A percentile compares a stretch with the other conserved stretches of the same genome.
Conservation (phyloP, 2,329 filamentous ascomycete genomes). For the Didymella pomorum region DNA sequence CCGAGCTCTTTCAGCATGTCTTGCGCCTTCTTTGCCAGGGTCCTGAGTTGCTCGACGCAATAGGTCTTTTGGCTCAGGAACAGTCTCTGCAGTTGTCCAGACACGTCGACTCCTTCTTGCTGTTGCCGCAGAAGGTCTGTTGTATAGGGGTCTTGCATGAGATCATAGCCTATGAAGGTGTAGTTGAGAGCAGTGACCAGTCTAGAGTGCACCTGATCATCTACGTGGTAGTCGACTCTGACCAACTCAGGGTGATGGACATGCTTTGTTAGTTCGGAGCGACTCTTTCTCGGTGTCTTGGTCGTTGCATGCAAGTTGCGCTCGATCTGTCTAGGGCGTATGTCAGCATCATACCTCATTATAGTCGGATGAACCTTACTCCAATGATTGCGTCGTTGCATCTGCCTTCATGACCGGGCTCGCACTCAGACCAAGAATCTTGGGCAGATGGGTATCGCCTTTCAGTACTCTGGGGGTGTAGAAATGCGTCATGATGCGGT, state of each 20-base stretch:
- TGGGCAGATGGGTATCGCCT: slow-evolving; percentile 58
- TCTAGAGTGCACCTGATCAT: slow-evolving; percentile 9
- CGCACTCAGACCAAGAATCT: slow-evolving; percentile 80
- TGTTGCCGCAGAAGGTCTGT: slow-evolving; percentile 40
- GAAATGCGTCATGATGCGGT: slow-evolving; percentile 75
- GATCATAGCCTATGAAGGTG: slow-evolving; percentile 40
- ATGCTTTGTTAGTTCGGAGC: slow-evolving; percentile 72
- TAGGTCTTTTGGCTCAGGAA: slow-evolving; percentile 49
- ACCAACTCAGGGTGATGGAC: slow-evolving; percentile 71
- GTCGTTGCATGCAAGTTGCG: slow-evolving; percentile 73
- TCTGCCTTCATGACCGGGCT: slow-evolving; percentile 74
- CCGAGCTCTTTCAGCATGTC: slow-evolving; percentile 52
- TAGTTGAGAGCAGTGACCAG: slow-evolving; percentile 30
- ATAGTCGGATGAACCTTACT: slow-evolving; percentile 43
- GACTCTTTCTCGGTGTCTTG: slow-evolving; percentile 71
- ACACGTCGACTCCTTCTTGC: slow-evolving; percentile 31
- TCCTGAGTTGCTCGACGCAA: slow-evolving; percentile 50
- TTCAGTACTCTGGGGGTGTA: slow-evolving; percentile 64
- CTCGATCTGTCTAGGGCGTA: slow-evolving; percentile 64
- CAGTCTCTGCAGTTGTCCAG: slow-evolving; percentile 37
- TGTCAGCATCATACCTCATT: slow-evolving; percentile 23
- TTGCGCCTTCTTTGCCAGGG: slow-evolving; percentile 43
- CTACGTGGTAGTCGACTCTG: slow-evolving; percentile 46
- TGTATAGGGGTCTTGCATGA: slow-evolving; percentile 53
- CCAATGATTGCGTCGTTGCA: slow-evolving; percentile 58